Base-by-base conservation (phyloP, 768 basidiomycete species). In the Tricholoma hemisulphureum region DNA sequence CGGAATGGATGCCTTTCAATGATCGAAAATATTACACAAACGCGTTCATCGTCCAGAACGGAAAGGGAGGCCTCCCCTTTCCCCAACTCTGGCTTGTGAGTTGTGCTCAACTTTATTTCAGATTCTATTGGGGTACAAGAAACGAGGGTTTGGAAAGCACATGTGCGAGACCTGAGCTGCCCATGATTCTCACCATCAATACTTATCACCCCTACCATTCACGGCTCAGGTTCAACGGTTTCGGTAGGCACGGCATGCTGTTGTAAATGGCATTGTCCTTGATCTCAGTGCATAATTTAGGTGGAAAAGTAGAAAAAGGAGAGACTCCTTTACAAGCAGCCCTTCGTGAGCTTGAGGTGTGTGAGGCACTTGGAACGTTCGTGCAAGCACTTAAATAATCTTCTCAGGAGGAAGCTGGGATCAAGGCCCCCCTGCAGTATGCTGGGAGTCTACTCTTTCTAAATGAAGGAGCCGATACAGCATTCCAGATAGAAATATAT, bases 191-290 rank as follows among this genome's bases (percentile, higher is more conserved):
- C 46, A 35, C 32, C 41, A 29, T 37, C 39, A 48, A 34, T 24
- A 32, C n/a, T 58, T 50, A 55, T 20, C 20, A 50, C 23, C 16
- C 20, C 26, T 16, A 16, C n/a, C n/a, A n/a, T n/a, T n/a, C n/a
- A n/a, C n/a, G n/a, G n/a, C 18, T 48, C 63, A 93, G 93, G 65
- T 93, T 83, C 65, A 95, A 95, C 60, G 93, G 93, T 3, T 95
- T 94, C 62, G 92, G 91, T 79, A 53, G 28, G 67, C 57, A 13
- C 16, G 16, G 4, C 26, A 4, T 18, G 8, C 49, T 29, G 14
- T 9, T 48, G 28, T 49, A 28, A 18, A n/a, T 13, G 18, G 8
- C 26, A n/a, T 9, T 26, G 2, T n/a, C 3, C 26, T 49, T 28
- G 8, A 29, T 18, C 9, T 49, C 3, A 9, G 23, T 29, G 46